These are phyloP conservation scores for Entophlyctis helioformis DNA, from an alignment of 192 early-diverging fungal species.

Conservation along the genomic window DNA sequence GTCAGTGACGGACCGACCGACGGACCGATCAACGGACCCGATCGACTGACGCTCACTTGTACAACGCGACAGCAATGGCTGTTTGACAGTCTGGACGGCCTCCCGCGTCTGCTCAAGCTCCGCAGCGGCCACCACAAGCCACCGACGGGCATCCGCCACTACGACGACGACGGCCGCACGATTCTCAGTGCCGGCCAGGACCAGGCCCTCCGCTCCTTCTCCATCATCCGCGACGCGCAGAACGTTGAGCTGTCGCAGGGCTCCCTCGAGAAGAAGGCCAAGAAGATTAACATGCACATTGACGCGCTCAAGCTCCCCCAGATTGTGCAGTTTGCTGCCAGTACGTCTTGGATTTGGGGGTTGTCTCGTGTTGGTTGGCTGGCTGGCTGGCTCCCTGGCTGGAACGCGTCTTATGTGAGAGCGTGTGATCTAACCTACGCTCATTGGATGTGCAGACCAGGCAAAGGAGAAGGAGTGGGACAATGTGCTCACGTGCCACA, in stretches of 20 bases:
- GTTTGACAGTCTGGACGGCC: conserved; percentile 75
- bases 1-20: too few species aligned
- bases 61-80: conserved; percentile 64
- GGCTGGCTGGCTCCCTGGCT: neutral
- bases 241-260: conserved; percentile 78
- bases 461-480: conserved; percentile 76
- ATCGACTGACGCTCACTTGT: neutral
- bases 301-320: conserved; percentile 61
- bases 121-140: conserved; percentile 80
- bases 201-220: conserved; percentile 69
- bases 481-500: conserved; percentile 80
- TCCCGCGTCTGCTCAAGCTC: conserved; percentile 68
- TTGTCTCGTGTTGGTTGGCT: neutral
- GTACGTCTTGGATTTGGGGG: conserved; percentile 22
- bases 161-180: conserved; percentile 55
- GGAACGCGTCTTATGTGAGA: neutral
- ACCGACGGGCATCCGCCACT: conserved; percentile 68
- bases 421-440: too few species aligned
- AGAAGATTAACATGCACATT: conserved; percentile 39
- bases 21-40: too few species aligned
- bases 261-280: conserved; percentile 54
- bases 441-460: conserved; percentile 14
- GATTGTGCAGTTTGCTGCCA: conserved; percentile 61
- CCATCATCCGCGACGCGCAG: conserved; percentile 71
- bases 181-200: conserved; percentile 80